Evolutionary conservation across 768 basidiomycete genomes (phyloP).

Genomic region (Pisolithus tinctorius): DNA sequence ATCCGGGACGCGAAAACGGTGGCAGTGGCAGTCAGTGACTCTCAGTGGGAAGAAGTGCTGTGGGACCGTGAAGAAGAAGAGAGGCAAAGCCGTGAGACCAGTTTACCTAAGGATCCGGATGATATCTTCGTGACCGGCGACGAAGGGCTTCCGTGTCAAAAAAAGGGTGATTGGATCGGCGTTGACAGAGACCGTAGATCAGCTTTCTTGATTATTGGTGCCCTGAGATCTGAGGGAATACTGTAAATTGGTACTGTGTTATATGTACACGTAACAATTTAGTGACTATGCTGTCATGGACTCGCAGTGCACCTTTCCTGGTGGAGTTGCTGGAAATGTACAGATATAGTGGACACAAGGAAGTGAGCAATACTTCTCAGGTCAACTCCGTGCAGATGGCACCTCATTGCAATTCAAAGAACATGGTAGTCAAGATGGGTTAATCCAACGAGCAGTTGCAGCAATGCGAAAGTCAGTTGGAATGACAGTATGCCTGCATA

Average conservation of each 20-base stretch:
- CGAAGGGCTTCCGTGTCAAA: constrained; percentile 42
- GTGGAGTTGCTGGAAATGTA: too few species aligned
- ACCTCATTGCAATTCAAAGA: too few species aligned
- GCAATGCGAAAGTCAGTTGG: constrained; percentile 74
- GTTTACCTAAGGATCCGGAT: constrained; percentile 27
- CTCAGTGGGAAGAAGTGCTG: constrained; percentile 76
- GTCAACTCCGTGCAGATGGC: too few species aligned
- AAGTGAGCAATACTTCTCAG: too few species aligned
- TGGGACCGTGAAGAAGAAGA: constrained; percentile 69
- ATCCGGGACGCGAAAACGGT: constrained; percentile 66
- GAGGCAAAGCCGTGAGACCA: constrained; percentile 19
- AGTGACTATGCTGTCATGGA: too few species aligned
- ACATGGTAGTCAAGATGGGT: background rate
- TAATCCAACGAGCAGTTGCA: constrained; percentile 69
- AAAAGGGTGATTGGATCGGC: constrained; percentile 67
- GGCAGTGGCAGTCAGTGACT: constrained; percentile 70
- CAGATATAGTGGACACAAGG: too few species aligned
- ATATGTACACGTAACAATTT: background rate
- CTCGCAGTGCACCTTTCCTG: too few species aligned
- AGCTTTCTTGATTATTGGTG: constrained; percentile 74
- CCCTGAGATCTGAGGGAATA: constrained; percentile 65
- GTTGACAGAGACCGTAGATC: constrained; percentile 74
- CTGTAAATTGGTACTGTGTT: constrained; percentile 29
- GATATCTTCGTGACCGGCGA: constrained; percentile 60
- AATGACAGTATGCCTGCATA: constrained; percentile 62